Conservation (phyloP, 2,329 filamentous ascomycete species). For the Phoma sp. region DNA sequence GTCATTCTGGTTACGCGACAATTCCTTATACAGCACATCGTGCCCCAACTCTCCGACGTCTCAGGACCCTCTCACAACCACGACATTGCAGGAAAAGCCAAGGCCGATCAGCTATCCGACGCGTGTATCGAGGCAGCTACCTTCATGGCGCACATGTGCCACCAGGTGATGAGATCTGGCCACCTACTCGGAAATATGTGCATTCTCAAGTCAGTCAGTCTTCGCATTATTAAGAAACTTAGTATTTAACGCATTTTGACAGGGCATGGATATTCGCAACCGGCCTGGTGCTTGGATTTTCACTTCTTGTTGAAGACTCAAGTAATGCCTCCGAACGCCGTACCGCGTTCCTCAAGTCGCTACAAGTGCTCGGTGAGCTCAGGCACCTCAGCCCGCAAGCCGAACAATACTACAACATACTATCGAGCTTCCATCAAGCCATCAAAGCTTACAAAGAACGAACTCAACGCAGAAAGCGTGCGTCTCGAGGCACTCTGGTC, state of each 20-base stretch:
- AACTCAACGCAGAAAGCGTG: conserved; percentile 8
- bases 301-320: conserved; percentile 59
- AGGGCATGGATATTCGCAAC: conserved; percentile 63
- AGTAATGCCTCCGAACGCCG: conserved; percentile 53
- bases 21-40: conserved; percentile 59
- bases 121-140: conserved; percentile 63
- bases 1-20: conserved; percentile 64
- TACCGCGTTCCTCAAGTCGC: conserved; percentile 58
- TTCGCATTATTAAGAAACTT: background rate
- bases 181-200: conserved; percentile 63
- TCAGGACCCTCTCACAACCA: conserved; percentile 31
- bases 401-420: conserved; percentile 63
- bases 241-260: background rate
- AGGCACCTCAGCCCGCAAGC: conserved; percentile 61
- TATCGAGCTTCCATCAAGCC: conserved; percentile 39
- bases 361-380: conserved; percentile 57
- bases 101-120: conserved; percentile 52
- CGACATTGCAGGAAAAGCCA: conserved; percentile 30
- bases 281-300: conserved; percentile 63
- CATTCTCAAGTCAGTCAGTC: conserved; percentile 61
- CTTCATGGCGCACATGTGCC: conserved; percentile 62
- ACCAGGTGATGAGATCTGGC: conserved; percentile 54
- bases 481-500: conserved; percentile 11
- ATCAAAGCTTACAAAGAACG: conserved; percentile 27
- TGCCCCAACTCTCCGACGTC: conserved; percentile 28